Percentiles rank a stretch among this genome's conserved stretches.
These are phyloP conservation scores for Penicillium bialowiezense DNA, from an alignment of 495 filamentous ascomycete genomes.

Conservation along the genomic window DNA sequence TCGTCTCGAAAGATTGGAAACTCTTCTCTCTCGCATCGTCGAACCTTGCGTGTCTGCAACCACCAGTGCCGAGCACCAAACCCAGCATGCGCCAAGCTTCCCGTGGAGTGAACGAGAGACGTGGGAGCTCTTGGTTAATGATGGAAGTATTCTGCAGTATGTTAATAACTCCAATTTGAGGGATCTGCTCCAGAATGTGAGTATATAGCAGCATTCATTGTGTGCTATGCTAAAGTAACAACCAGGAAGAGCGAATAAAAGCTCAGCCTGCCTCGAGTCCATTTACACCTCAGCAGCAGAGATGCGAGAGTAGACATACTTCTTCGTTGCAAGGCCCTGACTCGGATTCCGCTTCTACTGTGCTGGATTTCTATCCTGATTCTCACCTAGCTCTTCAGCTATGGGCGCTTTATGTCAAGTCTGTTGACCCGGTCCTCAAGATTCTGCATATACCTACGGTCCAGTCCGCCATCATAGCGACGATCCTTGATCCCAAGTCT, in stretches of 20 bases:
- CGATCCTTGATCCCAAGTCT: constrained; percentile 21
- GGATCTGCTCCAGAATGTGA: constrained; percentile 13
- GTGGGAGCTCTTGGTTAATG: constrained; percentile 17
- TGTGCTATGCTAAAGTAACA: neutral
- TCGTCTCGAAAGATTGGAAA: constrained; percentile 56
- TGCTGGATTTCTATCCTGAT: constrained; percentile 49
- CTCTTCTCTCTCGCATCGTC: constrained; percentile 28
- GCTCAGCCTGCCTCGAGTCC: neutral
- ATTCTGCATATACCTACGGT: constrained; percentile 62
- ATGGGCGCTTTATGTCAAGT: constrained; percentile 60
- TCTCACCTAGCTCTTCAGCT: constrained; percentile 63
- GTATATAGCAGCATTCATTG: neutral
- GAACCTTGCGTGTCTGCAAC: constrained; percentile 12
- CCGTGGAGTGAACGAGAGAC: neutral
- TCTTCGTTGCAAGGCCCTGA: constrained; percentile 1
- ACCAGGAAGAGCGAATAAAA: constrained; percentile 5
- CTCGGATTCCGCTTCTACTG: constrained; percentile 2
- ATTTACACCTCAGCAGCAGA: neutral
- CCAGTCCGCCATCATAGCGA: constrained; percentile 29
- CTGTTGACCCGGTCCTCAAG: constrained; percentile 63
- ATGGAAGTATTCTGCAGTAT: constrained; percentile 13
- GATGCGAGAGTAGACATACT: constrained; percentile 1
- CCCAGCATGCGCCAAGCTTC: neutral
- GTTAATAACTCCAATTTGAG: constrained; percentile 16
- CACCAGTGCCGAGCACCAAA: constrained; percentile 34